Percentiles rank a stretch among this genome's conserved stretches.
phyloP scores from a whole-genome alignment of 495 filamentous ascomycete genomes.

The Penicillium canescens region DNA sequence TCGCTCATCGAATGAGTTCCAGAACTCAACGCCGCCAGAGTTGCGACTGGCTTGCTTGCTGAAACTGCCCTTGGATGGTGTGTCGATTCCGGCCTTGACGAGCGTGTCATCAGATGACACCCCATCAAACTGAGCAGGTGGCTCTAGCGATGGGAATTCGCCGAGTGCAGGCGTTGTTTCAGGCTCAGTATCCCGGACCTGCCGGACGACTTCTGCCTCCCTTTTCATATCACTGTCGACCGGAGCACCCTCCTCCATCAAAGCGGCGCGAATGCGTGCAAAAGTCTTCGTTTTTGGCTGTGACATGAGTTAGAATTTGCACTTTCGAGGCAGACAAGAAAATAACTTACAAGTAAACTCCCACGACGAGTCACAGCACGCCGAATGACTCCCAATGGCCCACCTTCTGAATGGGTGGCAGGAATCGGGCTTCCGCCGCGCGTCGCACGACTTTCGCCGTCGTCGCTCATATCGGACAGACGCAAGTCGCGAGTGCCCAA shows the following conservation, averaged over 20 bases:
- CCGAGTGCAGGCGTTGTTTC: conserved; percentile 39
- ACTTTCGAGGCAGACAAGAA: background rate
- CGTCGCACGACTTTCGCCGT: conserved; percentile 55
- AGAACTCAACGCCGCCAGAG: conserved; percentile 72
- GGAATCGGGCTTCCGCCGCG: conserved; percentile 46
- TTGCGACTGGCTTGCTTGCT: conserved; percentile 70
- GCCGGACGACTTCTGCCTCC: conserved; percentile 92
- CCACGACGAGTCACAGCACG: conserved; percentile 80
- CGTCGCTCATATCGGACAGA: conserved; percentile 83
- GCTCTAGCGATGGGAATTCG: conserved; percentile 41
- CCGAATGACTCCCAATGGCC: conserved; percentile 52
- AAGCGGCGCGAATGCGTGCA: conserved; percentile 84
- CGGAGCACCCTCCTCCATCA: conserved; percentile 84
- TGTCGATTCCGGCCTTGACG: conserved; percentile 50
- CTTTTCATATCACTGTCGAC: conserved; percentile 85
- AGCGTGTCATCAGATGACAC: conserved; percentile 57
- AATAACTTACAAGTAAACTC: conserved; percentile 72
- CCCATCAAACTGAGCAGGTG: conserved; percentile 48
- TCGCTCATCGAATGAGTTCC: conserved; percentile 71
- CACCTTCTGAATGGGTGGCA: conserved; percentile 36
- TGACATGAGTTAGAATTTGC: background rate
- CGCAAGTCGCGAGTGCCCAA: conserved; percentile 84
- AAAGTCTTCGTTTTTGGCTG: conserved; percentile 95
- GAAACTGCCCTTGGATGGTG: conserved; percentile 64
- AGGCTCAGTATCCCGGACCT: conserved; percentile 77